phyloP scores from a whole-genome alignment of 2,329 filamentous ascomycete genomes.

The Periconia macrospinosa region DNA sequence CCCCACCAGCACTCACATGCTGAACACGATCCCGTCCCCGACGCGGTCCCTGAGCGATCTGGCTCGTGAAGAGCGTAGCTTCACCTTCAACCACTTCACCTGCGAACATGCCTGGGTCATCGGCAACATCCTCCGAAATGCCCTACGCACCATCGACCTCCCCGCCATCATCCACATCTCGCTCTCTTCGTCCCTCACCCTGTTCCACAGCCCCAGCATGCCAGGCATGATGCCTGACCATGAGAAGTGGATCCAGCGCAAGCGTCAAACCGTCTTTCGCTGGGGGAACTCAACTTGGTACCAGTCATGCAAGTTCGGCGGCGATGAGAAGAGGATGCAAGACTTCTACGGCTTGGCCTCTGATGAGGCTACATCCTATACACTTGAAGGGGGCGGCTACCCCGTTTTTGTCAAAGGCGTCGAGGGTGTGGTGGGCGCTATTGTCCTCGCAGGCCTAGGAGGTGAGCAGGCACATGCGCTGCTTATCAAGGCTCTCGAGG shows the following conservation, averaged over 20 bases:
- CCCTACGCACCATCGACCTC: constrained; percentile 59
- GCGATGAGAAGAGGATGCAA: constrained; percentile 66
- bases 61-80: constrained; percentile 45
- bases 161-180: constrained; percentile 67
- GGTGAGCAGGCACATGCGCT: constrained; percentile 78
- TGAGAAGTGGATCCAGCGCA: constrained; percentile 64
- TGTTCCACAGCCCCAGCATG: constrained; percentile 72
- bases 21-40: constrained; percentile 33
- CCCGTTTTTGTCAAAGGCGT: constrained; percentile 73
- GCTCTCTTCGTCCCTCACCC: constrained; percentile 55
- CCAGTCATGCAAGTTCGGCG: constrained; percentile 69
- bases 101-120: constrained; percentile 66
- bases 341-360: constrained; percentile 62
- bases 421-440: constrained; percentile 73
- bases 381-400: constrained; percentile 76
- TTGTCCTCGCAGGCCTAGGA: constrained; percentile 75
- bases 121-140: constrained; percentile 64
- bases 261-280: constrained; percentile 71
- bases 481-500: constrained; percentile 68
- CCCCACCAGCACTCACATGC: constrained; percentile 12
- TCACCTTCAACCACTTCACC: constrained; percentile 61
- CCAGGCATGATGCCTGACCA: constrained; percentile 71
- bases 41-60: constrained; percentile 44
- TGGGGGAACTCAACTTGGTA: constrained; percentile 73
- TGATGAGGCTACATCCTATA: constrained; percentile 63